A percentile compares a stretch with the other conserved stretches of the same genome.
phyloP scores from a whole-genome alignment of 2,329 filamentous ascomycete genomes.

The Fusarium liriodendri region DNA sequence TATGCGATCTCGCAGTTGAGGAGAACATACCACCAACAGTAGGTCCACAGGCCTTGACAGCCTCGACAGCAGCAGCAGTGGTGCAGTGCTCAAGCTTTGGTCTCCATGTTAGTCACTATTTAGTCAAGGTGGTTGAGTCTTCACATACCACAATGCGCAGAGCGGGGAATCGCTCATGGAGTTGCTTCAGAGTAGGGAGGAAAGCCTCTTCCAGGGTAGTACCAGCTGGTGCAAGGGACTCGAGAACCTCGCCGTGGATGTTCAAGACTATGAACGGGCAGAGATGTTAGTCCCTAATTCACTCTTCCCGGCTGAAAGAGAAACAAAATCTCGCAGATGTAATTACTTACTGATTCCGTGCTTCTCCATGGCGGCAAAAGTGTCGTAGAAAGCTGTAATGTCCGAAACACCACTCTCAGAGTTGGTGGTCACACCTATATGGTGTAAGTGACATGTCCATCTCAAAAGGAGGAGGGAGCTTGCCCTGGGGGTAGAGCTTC shows the following conservation, averaged over 20 bases:
- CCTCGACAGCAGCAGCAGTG: slow-evolving; percentile 81
- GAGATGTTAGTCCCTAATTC: neutral
- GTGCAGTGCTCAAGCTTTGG: slow-evolving; percentile 82
- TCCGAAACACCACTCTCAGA: slow-evolving; percentile 76
- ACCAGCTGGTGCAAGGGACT: slow-evolving; percentile 59
- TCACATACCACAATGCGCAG: slow-evolving; percentile 67
- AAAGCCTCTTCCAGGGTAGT: slow-evolving; percentile 68
- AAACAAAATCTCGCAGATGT: too few species aligned
- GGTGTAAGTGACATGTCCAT: slow-evolving; percentile 21
- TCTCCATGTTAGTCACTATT: neutral
- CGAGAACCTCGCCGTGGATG: slow-evolving; percentile 87
- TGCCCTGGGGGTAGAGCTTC: slow-evolving; percentile 73
- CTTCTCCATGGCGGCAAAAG: slow-evolving; percentile 90
- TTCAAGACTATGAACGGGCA: slow-evolving; percentile 73
- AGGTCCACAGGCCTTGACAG: slow-evolving; percentile 80
- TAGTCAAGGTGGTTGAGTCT: neutral
- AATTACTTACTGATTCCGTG: slow-evolving; percentile 66
- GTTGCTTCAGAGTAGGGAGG: slow-evolving; percentile 79
- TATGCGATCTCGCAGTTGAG: neutral
- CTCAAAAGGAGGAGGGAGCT: neutral
- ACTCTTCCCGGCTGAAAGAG: too few species aligned
- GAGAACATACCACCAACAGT: slow-evolving; percentile 70
- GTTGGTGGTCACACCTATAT: slow-evolving; percentile 70
- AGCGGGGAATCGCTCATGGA: slow-evolving; percentile 81
- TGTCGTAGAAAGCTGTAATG: slow-evolving; percentile 77